Evolutionary conservation across 495 filamentous ascomycete species (phyloP), one percentile per base, ranked within the genome.

Genomic region (Trichoderma erinaceum): DNA sequence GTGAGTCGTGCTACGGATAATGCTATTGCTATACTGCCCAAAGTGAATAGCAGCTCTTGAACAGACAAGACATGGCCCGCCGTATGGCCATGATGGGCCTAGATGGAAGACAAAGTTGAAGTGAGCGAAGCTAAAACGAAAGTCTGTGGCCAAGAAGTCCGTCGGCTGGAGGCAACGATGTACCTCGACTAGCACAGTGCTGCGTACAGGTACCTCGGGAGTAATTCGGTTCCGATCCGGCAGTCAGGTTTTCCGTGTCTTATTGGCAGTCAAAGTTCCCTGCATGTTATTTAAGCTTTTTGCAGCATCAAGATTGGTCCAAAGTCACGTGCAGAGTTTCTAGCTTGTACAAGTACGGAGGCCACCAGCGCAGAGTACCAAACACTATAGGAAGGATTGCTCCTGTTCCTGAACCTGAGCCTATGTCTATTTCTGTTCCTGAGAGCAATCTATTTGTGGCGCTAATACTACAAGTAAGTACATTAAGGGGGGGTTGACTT

Each of bases 11-110:
- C 44, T n/a, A 32, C 25, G 27, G 25, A 12, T 11, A 12, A 23
- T 18, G 25, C 13, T 25, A 61, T 10, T 27, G 56, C 56, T 61
- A 61, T 61, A 18, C 25, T 27, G 56, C 56, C 56, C 56, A 61
- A 25, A 12, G 23, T 13, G 56, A 32, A 32, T 61, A 29, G 56
- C 25, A 29, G 12, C 56, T 61, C 56, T 61, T 11, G 23, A 15
- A 25, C 25, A 61, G 56, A 61, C 23, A 61, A 32, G 56, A 61
- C 56, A 61, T 61, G 23, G 56, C 25, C 56, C 35, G 56, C 25
- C 56, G 56, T 25, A 61, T 61, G 56, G 56, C 56, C 56, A 61
- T 61, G 56, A 27, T 61, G 27, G 56, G 56, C 56, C n/a, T 32
- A 12, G 13, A 61, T 61, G 56, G 56, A 61, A 61, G 25, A 61